Conservation (phyloP, 2,329 filamentous ascomycete species). For the Xylaria sp. region DNA sequence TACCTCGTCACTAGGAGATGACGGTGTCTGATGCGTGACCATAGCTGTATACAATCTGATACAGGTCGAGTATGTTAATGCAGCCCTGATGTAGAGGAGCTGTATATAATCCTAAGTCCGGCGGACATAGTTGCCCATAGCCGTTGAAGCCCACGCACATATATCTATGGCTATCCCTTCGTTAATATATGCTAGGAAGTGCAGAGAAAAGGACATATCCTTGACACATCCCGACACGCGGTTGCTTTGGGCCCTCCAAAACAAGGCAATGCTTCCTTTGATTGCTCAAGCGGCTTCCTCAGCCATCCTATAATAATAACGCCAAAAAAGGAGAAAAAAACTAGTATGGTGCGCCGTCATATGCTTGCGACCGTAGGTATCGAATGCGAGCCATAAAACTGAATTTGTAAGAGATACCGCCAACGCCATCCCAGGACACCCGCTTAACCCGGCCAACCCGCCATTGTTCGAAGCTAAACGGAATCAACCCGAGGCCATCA, state of each 20-base stretch:
- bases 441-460: slow-evolving; percentile 14
- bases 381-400: slow-evolving; percentile 43
- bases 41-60: slow-evolving; percentile 40
- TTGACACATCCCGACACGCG: slow-evolving; percentile 13
- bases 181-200: slow-evolving; percentile 27
- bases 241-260: slow-evolving; percentile 6
- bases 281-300: slow-evolving; percentile 42
- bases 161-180: slow-evolving; percentile 1
- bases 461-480: slow-evolving; percentile 17
- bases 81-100: slow-evolving; percentile 10
- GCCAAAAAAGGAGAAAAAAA: slow-evolving; percentile 35
- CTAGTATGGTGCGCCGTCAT: slow-evolving; percentile 47
- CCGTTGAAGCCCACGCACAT: slow-evolving; percentile 10
- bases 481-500: slow-evolving; percentile 7
- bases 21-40: slow-evolving; percentile 48
- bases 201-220: slow-evolving; percentile 14
- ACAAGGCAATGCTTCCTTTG: slow-evolving; percentile 31
- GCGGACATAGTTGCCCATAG: slow-evolving; percentile 11
- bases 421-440: slow-evolving; percentile 42
- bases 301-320: slow-evolving; percentile 38
- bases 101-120: slow-evolving; percentile 23
- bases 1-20: slow-evolving; percentile 42
- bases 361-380: slow-evolving; percentile 47
- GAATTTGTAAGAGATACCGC: slow-evolving; percentile 37
- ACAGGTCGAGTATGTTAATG: slow-evolving; percentile 15